These are phyloP conservation scores for Iberis pinnata DNA, from an alignment of 345 rosid genomes.

Conservation along the genomic window DNA sequence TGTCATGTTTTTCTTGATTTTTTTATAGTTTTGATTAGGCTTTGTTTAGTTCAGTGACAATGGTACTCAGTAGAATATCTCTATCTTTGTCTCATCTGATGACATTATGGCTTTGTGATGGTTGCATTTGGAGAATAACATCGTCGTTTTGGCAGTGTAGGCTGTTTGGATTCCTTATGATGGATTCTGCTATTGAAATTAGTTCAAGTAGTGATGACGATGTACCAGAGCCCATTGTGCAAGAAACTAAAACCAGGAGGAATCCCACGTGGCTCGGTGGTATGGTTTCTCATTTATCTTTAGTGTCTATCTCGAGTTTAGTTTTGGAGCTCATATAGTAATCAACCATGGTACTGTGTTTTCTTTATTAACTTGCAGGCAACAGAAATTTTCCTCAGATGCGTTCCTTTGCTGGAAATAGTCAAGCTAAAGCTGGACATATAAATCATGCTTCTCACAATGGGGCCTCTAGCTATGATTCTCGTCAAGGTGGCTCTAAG, in stretches of 20 bases:
- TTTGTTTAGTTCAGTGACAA: too few relatives aligned
- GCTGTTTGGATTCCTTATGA: too few relatives aligned
- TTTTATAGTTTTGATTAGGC: too few relatives aligned
- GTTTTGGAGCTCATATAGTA: slow-evolving; percentile 8
- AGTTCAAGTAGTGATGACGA: slow-evolving; percentile 28
- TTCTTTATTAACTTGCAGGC: slow-evolving; percentile 4
- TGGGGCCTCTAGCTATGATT: slow-evolving; percentile 18
- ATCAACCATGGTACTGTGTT: background rate
- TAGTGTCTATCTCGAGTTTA: background rate
- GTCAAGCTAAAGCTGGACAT: slow-evolving; percentile 18
- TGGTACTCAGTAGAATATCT: too few relatives aligned
- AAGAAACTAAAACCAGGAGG: slow-evolving; percentile 12
- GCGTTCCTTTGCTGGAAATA: background rate
- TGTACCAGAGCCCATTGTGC: slow-evolving; percentile 6
- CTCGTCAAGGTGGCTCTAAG: slow-evolving; percentile 33
- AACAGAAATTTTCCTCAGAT: slow-evolving; percentile 10
- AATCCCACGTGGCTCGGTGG: slow-evolving; percentile 23
- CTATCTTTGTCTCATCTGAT: too few relatives aligned
- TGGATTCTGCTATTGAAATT: slow-evolving; percentile 27
- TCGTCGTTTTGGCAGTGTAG: too few relatives aligned
- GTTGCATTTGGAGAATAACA: too few relatives aligned
- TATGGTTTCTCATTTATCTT: background rate
- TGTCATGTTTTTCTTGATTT: too few relatives aligned
- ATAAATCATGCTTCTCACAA: slow-evolving; percentile 17
- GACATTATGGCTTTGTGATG: too few relatives aligned